Evolutionary conservation across 257 asterid species (phyloP), one percentile per base, ranked within the genome.

Genomic region (Scutellaria galericulata): DNA sequence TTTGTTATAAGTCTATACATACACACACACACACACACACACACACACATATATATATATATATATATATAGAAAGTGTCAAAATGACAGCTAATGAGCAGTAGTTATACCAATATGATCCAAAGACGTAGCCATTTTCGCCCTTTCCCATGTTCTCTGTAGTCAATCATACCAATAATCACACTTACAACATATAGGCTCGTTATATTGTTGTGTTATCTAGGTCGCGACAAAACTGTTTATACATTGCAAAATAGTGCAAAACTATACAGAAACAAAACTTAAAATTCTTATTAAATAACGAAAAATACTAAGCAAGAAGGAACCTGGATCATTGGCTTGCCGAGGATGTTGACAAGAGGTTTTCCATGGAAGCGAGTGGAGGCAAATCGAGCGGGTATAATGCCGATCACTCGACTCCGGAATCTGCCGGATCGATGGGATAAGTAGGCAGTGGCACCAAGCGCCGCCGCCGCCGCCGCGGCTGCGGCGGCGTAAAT

Each of bases 101-200:
- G 53, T 2, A 53, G 51, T 52, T 75, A 65, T 86, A 91, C 97
- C 96, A 65, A 91, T 79, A 71, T 77, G 97, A 79, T 91, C 97
- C 87, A 91, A 75, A 5, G 92, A 78, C 9, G 86, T 63, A 0
- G 99, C 96, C 84, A 84, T 27, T 85, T 87, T 94, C 0, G 95
- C 97, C 66, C 90, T 79, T 79, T 94, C 97, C 97, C 98, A 94
- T 51, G 99, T 89, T 83, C 99, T 88, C 99, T 91, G 93, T 58
- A 77, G 75, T 55, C 70, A 55, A 64, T 24, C 58, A 80, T 18
- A 70, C 65, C 66, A 68, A 70, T 7, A 53, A 76, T 74, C 68
- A 74, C 22, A 13, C 27, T 11, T 37, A 27, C 61, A 68, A 18
- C 18, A 18, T 18, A 18, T 18, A 18, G 18, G 18, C 18, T 18